A percentile compares a stretch with the other conserved stretches of the same genome.
Conservation (phyloP, 768 basidiomycete species). For the Piloderma croceum region DNA sequence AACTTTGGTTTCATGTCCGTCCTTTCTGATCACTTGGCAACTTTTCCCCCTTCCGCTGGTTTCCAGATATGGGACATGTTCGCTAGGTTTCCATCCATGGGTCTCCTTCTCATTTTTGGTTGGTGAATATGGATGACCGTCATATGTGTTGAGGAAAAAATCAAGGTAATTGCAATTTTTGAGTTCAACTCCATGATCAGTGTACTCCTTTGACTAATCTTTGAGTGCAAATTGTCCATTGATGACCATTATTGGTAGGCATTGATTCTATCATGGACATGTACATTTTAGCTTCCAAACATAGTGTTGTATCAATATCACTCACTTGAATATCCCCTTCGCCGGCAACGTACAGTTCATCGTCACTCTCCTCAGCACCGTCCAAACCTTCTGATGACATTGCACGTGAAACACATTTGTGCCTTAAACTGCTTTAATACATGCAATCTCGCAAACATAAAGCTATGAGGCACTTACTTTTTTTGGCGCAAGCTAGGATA, state of each 20-base stretch:
- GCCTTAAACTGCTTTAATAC: too few species aligned
- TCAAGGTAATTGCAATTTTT: slow-evolving; percentile 13
- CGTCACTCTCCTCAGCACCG: too few species aligned
- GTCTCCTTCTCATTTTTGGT: slow-evolving; percentile 9
- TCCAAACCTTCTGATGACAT: too few species aligned
- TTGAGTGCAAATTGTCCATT: not conserved
- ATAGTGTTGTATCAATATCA: too few species aligned
- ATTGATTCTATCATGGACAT: too few species aligned
- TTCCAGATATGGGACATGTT: slow-evolving; percentile 14
- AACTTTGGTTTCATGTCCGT: slow-evolving; percentile 28
- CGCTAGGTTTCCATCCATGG: slow-evolving; percentile 17
- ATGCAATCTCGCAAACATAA: too few species aligned
- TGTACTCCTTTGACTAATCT: slow-evolving; percentile 24
- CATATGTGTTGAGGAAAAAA: slow-evolving; percentile 30
- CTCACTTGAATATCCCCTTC: slow-evolving; percentile 11
- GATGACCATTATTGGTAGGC: too few species aligned
- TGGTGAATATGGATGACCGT: slow-evolving; percentile 17
- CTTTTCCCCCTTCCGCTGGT: slow-evolving; percentile 7
- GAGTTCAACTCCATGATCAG: slow-evolving; percentile 16
- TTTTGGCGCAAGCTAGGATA: too few species aligned
- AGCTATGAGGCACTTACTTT: too few species aligned
- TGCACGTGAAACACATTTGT: too few species aligned
- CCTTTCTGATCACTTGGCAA: slow-evolving; percentile 15
- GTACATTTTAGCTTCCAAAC: too few species aligned
- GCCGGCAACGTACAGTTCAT: too few species aligned